These are phyloP conservation scores for Citrus glauca DNA, from an alignment of 345 rosid species.

Conservation along the genomic window DNA sequence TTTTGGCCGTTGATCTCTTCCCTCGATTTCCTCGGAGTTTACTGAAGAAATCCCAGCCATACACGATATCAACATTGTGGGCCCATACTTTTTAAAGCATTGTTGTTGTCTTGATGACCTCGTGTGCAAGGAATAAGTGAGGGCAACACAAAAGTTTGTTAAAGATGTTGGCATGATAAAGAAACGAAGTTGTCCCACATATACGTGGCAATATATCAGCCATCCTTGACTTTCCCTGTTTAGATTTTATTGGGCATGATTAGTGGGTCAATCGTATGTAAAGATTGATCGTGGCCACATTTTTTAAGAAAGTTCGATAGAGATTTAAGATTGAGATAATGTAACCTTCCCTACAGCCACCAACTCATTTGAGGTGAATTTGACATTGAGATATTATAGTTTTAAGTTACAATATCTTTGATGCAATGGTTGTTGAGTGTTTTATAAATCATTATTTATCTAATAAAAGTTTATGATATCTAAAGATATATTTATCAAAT, in stretches of 20 bases:
- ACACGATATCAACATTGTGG: conserved; percentile 29
- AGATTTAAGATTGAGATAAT: too few species aligned
- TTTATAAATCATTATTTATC: too few species aligned
- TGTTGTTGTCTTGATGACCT: conserved; percentile 29
- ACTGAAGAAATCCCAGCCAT: conserved; percentile 40
- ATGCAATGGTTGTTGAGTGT: too few species aligned
- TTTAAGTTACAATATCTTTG: too few species aligned
- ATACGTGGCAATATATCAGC: conserved; percentile 28
- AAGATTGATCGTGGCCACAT: neutral
- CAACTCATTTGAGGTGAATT: too few species aligned
- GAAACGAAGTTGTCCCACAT: neutral
- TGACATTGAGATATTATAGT: too few species aligned
- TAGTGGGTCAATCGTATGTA: conserved; percentile 22
- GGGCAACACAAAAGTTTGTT: conserved; percentile 8
- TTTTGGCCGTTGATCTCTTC: conserved; percentile 41
- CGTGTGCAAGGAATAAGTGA: conserved; percentile 31
- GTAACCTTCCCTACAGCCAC: too few species aligned
- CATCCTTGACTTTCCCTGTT: conserved; percentile 8
- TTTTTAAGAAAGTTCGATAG: too few species aligned
- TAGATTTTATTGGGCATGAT: conserved; percentile 22
- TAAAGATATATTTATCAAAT: too few species aligned
- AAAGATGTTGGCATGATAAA: neutral
- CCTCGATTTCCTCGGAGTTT: conserved; percentile 24
- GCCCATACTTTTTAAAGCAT: conserved; percentile 1
- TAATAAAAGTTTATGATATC: too few species aligned